Base-by-base conservation (phyloP, 768 basidiomycete genomes). In the Xerocomus brunneocitrinus region DNA sequence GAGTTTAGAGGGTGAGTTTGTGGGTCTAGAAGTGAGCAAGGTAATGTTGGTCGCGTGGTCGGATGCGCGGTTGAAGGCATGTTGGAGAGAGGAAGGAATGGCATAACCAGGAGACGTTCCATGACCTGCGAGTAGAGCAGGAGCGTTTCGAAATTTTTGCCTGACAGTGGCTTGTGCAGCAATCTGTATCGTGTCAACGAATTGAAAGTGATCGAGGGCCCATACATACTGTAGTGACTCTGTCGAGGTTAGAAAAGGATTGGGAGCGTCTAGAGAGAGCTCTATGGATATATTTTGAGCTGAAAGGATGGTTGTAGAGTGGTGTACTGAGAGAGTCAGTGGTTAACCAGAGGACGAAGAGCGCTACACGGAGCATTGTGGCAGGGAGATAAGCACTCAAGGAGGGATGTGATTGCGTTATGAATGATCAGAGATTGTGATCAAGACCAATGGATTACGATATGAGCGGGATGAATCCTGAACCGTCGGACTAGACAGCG, bases 131-230 rank as follows among this genome's bases (percentile, higher is more conserved):
- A 65, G 44, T 16, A 66, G 35, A 13, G 53, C 42, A 27, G 57
- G 55, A 4, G 62, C 64, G 16, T 57, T 52, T 44, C 31, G 48
- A 14, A 61, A 67, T 49, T 65, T 66, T 2, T 41, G 54, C 30
- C 43, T 34, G 6, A 52, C 47, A 12, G 55, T 54, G 24, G 55
- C 42, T 48, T 51, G 64, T 2, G 53, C 51, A 7, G 56, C 39
- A 24, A 64, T 54, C 64, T 66, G 34, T 31, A 22, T 27, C 5
- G 7, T 16, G 53, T 61, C 27, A 55, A 46, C 5, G 46, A 13
- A 22, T 42, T 19, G 27, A 34, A 36, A 24, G 42, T 7, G 30
- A 30, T 2, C 5, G 28, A 35, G 16, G 3, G 9, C 10, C 25
- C 0, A 39, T 46, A 61, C 57, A 42, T 24, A 64, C 64, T 24